These are phyloP conservation scores for Cladosporium sp. DNA, from an alignment of 2,329 filamentous ascomycete species.

Conservation along the genomic window DNA sequence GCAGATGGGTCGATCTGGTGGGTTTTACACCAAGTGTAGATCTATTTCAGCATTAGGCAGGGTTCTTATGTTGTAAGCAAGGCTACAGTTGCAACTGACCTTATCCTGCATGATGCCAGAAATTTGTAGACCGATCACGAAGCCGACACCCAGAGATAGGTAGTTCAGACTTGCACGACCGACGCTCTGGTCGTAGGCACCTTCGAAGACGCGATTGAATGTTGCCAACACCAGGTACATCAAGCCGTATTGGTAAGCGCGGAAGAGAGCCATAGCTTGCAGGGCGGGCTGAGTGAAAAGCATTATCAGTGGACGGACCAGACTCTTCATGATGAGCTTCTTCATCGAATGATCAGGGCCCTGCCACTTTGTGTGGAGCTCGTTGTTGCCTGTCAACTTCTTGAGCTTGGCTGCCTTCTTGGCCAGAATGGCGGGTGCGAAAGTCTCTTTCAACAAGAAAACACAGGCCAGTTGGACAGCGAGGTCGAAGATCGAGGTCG, in stretches of 20 bases:
- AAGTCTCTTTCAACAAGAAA: conserved; percentile 57
- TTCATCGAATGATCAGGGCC: conserved; percentile 20
- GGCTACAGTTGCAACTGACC: not conserved
- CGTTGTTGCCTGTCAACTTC: conserved; percentile 28
- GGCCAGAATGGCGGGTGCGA: conserved; percentile 55
- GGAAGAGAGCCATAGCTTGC: conserved; percentile 20
- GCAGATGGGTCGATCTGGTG: conserved; percentile 18
- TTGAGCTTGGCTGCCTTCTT: conserved; percentile 49
- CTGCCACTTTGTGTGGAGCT: conserved; percentile 21
- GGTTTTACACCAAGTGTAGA: conserved; percentile 18
- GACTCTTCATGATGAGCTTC: conserved; percentile 19
- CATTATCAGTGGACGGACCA: conserved; percentile 23
- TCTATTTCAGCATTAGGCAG: not conserved
- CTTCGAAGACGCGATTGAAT: conserved; percentile 13
- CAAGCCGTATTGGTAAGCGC: conserved; percentile 21
- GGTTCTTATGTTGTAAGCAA: not conserved
- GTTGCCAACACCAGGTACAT: conserved; percentile 25
- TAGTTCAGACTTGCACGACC: conserved; percentile 22
- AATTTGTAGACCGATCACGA: conserved; percentile 40
- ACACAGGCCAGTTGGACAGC: conserved; percentile 67
- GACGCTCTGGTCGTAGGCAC: conserved; percentile 19
- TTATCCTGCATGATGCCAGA: conserved; percentile 17
- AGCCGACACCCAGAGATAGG: conserved; percentile 38
- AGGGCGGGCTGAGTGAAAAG: conserved; percentile 22
- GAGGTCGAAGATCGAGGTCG: conserved; percentile 68